Base-by-base conservation (phyloP, 768 basidiomycete species). In the Lactarius vividus region DNA sequence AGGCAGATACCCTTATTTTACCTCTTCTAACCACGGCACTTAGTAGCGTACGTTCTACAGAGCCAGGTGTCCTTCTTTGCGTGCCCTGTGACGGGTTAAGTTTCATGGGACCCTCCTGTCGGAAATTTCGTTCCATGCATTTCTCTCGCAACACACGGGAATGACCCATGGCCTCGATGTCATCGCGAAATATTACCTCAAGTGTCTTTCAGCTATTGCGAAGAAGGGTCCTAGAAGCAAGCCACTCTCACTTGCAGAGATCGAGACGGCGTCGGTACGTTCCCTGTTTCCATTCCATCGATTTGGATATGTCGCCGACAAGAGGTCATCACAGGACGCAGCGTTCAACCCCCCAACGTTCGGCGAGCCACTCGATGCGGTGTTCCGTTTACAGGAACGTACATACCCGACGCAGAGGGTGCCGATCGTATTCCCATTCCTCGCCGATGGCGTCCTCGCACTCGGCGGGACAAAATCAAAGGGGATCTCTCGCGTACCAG, bases 321-420 rank as follows among this genome's bases (percentile, higher is more conserved):
- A 59, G 72, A 40, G 35, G 63, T 11, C 35, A 60, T 57, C 59
- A 11, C 71, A 92, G 85, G 93, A 95, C 71, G 94, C 94, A 31
- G 94, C 96, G 9, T 98, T 97, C 79, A 91, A 95, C 69, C 94
- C 95, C 0, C 95, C 93, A 1, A 94, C 91, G 1, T 98, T 97
- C 72, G 94, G 94, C 16, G 94, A 96, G 79, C 88, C 92, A 0
- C 81, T 98, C 15, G 91, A 91, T 68, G 87, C 86, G 29, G 90
- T 93, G 66, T 88, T 91, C 77, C 82, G 89, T 55, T 79, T 94
- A 11, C 95, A 97, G 77, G 87, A 88, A 72, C 85, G 91, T 49
- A 92, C 89, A 59, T 96, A 96, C 72, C 91, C 93, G 2, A 80
- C 85, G 62, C 86, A 90, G 70, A 89, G 87, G 75, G 88, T 96